Base-by-base conservation (phyloP, 257 asterid species). In the Primulina huaijiensis region DNA sequence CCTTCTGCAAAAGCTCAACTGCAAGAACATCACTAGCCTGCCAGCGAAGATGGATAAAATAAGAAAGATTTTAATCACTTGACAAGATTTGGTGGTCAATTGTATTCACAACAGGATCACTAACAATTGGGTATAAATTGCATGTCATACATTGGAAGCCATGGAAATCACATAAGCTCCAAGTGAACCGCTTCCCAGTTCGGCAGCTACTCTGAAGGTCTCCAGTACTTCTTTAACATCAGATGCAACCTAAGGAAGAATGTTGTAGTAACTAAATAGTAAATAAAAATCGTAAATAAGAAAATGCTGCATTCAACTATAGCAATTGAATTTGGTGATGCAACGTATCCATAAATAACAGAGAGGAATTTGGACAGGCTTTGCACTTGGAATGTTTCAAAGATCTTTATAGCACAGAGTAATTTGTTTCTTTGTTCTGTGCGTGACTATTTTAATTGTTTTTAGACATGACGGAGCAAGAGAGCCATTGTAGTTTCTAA, bases 21-120 rank as follows among this genome's bases (percentile, higher is more conserved):
- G 98, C 97, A 64, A 93, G 97, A 67, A 93, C 98, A 85, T 93
- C 98, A 76, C 98, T 93, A 76, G 97, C 98, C 98, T 93, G 89
- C 76, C 84, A 77, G 71, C 74, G 68, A 62, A 72, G 31, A 37
- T 20, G 31, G 57, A 62, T 23, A 81, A 73, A 75, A 76, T 57
- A 16, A 29, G 20, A 21, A 52, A 60, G 70, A 67, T 25, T n/a
- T 30, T 37, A 52, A 61, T 11, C 46, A 27, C 37, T 34, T n/a
- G 27, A 35, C 10, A 61, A 8, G 23, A 67, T 69, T 56, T 58
- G 29, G 11, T 34, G 59, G 43, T 50, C 43, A 30, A 31, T 56
- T 62, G 53, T 33, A 62, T 65, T 33, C 57, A 56, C 16, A 69
- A 58, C 69, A 53, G 12, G 38, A 30, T 16, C 64, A 69, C 35